Evolutionary conservation across 73 alveolate species (phyloP).

Genomic region (Uronychia binucleata): DNA sequence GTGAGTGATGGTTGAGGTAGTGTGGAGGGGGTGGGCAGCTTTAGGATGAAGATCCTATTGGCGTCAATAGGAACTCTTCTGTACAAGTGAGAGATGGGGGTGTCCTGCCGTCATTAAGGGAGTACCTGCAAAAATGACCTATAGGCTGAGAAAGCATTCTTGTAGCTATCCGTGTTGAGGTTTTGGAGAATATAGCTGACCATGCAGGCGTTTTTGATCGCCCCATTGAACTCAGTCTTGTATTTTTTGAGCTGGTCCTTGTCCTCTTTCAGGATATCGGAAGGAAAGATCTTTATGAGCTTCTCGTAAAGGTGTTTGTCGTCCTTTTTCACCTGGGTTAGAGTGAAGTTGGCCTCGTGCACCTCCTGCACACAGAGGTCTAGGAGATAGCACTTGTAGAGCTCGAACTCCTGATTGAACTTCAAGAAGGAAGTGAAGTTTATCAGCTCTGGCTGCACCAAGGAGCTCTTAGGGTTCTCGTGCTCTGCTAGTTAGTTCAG

Average conservation of each 20-base stretch:
- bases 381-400: not conserved
- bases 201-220: not conserved
- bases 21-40: too few relatives aligned
- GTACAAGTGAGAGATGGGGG: too few relatives aligned
- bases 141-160: not conserved
- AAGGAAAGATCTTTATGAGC: not conserved
- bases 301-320: not conserved
- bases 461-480: not conserved
- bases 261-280: not conserved
- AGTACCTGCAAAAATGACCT: not conserved
- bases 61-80: too few relatives aligned
- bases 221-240: not conserved
- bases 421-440: not conserved
- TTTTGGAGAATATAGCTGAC: not conserved
- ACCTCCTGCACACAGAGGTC: not conserved
- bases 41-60: too few relatives aligned
- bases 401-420: not conserved
- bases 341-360: not conserved
- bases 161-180: not conserved
- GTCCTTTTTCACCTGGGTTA: not conserved
- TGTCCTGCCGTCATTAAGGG: too few relatives aligned
- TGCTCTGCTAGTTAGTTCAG: not conserved
- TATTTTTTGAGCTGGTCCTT: not conserved
- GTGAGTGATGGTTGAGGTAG: too few relatives aligned
- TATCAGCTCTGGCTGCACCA: not conserved